Conservation (phyloP, 2,329 filamentous ascomycete genomes). For the Escovopsis sp. region DNA sequence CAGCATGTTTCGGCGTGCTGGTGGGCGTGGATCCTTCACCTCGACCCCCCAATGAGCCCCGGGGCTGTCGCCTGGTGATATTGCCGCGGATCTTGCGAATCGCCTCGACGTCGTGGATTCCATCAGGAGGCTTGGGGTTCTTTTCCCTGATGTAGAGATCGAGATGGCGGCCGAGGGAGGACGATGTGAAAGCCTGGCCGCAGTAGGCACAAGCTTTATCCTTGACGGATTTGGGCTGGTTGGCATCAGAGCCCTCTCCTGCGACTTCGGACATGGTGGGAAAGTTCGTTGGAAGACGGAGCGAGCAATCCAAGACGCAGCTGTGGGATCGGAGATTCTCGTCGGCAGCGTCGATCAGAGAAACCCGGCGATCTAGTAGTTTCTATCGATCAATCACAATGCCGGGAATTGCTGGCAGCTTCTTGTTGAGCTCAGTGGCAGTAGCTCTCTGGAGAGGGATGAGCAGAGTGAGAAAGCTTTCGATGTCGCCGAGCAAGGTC, state of each 20-base stretch:
- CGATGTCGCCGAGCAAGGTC: background rate
- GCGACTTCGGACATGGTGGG: constrained; percentile 21
- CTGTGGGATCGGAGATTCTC: background rate
- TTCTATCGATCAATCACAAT: too few relatives aligned
- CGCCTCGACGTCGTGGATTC: constrained; percentile 78
- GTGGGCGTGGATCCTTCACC: constrained; percentile 44
- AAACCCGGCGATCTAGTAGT: too few relatives aligned
- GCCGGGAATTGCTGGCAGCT: too few relatives aligned
- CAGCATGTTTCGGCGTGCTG: constrained; percentile 30
- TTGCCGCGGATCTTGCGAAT: constrained; percentile 70
- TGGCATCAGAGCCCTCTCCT: constrained; percentile 21
- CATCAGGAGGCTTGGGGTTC: constrained; percentile 78
- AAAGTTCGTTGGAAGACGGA: background rate
- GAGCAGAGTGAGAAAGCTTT: constrained; percentile 1
- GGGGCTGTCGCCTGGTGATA: constrained; percentile 75
- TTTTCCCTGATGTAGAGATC: constrained; percentile 90
- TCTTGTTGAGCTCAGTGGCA: background rate
- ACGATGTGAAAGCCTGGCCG: constrained; percentile 80
- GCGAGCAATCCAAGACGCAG: background rate
- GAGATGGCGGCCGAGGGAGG: constrained; percentile 81
- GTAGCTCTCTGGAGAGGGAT: constrained; percentile 1
- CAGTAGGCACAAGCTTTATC: constrained; percentile 86
- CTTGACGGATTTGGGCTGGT: constrained; percentile 45
- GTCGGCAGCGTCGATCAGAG: too few relatives aligned
- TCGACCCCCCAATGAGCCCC: constrained; percentile 45